Evolutionary conservation across 257 asterid species (phyloP).

Genomic region (Cinchona pubescens): DNA sequence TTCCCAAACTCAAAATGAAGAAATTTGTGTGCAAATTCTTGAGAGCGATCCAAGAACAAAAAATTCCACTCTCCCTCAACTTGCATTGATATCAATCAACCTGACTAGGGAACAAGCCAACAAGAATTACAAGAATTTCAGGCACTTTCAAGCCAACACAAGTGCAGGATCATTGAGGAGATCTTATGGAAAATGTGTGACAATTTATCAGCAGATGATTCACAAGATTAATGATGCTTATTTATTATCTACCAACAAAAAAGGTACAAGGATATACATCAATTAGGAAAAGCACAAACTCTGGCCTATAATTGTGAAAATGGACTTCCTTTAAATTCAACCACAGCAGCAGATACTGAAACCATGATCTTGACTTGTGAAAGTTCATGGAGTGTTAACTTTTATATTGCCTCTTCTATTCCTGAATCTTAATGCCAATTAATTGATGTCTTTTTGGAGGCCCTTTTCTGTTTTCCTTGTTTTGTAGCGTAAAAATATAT

Average conservation of each 20-base stretch:
- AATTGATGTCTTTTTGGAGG: too few species aligned
- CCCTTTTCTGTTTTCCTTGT: too few species aligned
- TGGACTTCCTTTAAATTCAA: constrained; percentile 8
- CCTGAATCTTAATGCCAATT: not conserved
- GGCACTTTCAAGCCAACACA: not conserved
- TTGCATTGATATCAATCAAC: constrained; percentile 19
- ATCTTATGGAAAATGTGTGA: constrained; percentile 15
- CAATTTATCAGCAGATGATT: constrained; percentile 4
- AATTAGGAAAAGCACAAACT: constrained; percentile 16
- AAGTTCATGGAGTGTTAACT: constrained; percentile 18
- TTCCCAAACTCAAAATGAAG: constrained; percentile 22
- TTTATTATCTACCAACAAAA: constrained; percentile 7
- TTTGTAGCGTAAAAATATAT: too few species aligned
- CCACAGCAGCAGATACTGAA: constrained; percentile 6
- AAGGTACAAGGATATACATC: constrained; percentile 16
- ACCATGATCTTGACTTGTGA: constrained; percentile 19
- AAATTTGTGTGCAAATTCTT: constrained; percentile 17
- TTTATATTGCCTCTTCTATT: not conserved
- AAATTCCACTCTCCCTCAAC: constrained; percentile 18
- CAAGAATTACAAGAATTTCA: constrained; percentile 4
- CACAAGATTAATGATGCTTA: constrained; percentile 9
- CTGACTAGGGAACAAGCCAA: constrained; percentile 16
- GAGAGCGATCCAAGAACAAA: not conserved
- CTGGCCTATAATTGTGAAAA: constrained; percentile 22
- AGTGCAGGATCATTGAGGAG: not conserved